Evolutionary conservation across 129 eudicot genomes (phyloP).

Genomic region (Pseudognaphalium luteoalbum): DNA sequence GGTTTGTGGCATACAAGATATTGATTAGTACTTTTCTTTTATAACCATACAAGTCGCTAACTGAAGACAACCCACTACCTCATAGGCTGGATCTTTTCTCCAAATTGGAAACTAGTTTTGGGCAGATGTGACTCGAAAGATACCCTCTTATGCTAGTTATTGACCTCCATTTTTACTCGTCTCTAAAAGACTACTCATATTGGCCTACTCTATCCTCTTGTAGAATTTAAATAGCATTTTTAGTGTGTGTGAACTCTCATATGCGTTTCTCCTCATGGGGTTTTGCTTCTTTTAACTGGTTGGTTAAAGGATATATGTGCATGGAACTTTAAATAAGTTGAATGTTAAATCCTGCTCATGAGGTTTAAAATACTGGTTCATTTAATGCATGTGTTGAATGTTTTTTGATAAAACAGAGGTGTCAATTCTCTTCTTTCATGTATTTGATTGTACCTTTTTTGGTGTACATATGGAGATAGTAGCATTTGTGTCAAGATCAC

Average conservation of each 20-base stretch:
- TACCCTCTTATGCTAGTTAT: slow-evolving; percentile 10
- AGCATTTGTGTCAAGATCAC: neutral
- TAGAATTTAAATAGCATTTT: neutral
- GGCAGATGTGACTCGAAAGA: neutral
- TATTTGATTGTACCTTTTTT: neutral
- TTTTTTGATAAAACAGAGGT: neutral
- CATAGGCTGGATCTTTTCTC: neutral
- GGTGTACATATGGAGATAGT: neutral
- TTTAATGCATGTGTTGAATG: neutral
- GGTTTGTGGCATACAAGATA: neutral
- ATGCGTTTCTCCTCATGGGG: neutral
- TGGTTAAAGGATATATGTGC: neutral
- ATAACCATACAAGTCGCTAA: neutral
- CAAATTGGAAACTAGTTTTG: neutral
- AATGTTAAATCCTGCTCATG: neutral
- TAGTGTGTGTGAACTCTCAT: neutral
- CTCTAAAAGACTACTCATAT: neutral
- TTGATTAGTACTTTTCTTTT: neutral
- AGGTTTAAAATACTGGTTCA: neutral
- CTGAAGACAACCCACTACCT: neutral
- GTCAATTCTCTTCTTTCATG: neutral
- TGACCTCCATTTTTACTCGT: neutral
- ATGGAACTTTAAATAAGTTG: neutral
- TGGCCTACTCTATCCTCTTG: neutral
- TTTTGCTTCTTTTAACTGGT: neutral